Conservation (phyloP, 257 asterid genomes). For the Phtheirospermum japonicum region DNA sequence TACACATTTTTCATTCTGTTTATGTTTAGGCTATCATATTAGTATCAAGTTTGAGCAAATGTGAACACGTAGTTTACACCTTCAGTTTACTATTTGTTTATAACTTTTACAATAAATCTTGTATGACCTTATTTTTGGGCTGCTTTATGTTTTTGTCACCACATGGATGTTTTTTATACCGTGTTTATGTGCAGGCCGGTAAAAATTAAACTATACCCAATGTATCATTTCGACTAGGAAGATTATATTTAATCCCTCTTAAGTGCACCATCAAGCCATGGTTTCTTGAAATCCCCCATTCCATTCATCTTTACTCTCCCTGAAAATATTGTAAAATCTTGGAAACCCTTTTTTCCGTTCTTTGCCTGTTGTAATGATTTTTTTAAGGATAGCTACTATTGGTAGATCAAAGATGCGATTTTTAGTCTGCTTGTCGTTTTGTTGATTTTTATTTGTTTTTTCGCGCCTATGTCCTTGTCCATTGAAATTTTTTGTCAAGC, state of each 20-base stretch:
- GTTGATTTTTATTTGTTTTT: constrained; percentile 40
- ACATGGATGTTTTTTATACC: too few relatives aligned
- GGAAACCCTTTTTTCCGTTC: constrained; percentile 9
- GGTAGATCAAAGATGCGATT: constrained; percentile 59
- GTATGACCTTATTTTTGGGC: too few relatives aligned
- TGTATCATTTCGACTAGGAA: too few relatives aligned
- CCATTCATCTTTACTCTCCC: constrained; percentile 3
- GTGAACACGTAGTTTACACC: too few relatives aligned
- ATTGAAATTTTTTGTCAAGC: constrained; percentile 70
- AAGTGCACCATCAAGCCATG: constrained; percentile 21
- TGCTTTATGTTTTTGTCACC: too few relatives aligned
- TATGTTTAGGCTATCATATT: too few relatives aligned
- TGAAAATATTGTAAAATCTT: constrained; percentile 19
- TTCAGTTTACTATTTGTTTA: too few relatives aligned
- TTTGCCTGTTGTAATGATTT: background rate
- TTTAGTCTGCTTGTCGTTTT: constrained; percentile 35
- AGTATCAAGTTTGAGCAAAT: too few relatives aligned
- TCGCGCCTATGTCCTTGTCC: constrained; percentile 45
- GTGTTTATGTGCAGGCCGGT: too few relatives aligned
- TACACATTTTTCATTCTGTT: too few relatives aligned
- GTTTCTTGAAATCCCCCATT: constrained; percentile 42
- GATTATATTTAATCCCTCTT: background rate
- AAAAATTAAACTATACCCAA: too few relatives aligned
- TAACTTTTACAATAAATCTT: too few relatives aligned
- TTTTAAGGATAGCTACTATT: constrained; percentile 19